Percentiles rank a stretch among this genome's conserved stretches.
Conservation (phyloP, 2,329 filamentous ascomycete genomes). For the Diaporthe sp. region DNA sequence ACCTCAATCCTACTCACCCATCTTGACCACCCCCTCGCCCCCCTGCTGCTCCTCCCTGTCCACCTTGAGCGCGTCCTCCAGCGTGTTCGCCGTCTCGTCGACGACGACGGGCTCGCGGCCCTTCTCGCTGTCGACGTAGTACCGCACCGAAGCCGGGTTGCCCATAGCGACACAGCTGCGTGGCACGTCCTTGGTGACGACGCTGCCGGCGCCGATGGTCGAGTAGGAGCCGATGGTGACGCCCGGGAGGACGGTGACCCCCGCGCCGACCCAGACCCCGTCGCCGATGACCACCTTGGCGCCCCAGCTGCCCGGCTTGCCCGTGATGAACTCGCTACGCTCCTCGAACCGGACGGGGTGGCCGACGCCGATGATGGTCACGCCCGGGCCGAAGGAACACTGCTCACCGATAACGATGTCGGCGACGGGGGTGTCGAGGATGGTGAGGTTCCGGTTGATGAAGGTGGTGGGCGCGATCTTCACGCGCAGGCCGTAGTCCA, state of each 20-base stretch:
- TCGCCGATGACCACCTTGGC: slow-evolving; percentile 52
- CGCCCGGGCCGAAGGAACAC: slow-evolving; percentile 50
- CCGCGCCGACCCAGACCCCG: slow-evolving; percentile 56
- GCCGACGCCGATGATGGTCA: slow-evolving; percentile 48
- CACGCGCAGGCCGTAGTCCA: slow-evolving; percentile 52
- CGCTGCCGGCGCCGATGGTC: slow-evolving; percentile 48
- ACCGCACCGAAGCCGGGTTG: slow-evolving; percentile 46
- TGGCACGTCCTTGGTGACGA: slow-evolving; percentile 48
- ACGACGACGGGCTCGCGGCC: slow-evolving; percentile 7
- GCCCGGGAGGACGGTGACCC: slow-evolving; percentile 52
- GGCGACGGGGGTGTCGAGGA: slow-evolving; percentile 52
- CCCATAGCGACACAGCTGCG: slow-evolving; percentile 46
- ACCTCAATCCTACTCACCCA: not conserved
- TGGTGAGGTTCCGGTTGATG: slow-evolving; percentile 52
- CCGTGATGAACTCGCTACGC: slow-evolving; percentile 45
- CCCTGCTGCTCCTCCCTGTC: not conserved
- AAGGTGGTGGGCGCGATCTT: slow-evolving; percentile 49
- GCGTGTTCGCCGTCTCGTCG: slow-evolving; percentile 30
- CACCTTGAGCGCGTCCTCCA: slow-evolving; percentile 43
- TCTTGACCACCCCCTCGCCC: not conserved
- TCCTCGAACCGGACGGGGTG: slow-evolving; percentile 47
- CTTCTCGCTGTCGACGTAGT: slow-evolving; percentile 32
- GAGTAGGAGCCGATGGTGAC: slow-evolving; percentile 49
- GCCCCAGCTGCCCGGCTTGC: slow-evolving; percentile 46
- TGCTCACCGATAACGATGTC: slow-evolving; percentile 51